Base-by-base conservation (phyloP, 2,329 filamentous ascomycete genomes). In the Aspergillus sp. region DNA sequence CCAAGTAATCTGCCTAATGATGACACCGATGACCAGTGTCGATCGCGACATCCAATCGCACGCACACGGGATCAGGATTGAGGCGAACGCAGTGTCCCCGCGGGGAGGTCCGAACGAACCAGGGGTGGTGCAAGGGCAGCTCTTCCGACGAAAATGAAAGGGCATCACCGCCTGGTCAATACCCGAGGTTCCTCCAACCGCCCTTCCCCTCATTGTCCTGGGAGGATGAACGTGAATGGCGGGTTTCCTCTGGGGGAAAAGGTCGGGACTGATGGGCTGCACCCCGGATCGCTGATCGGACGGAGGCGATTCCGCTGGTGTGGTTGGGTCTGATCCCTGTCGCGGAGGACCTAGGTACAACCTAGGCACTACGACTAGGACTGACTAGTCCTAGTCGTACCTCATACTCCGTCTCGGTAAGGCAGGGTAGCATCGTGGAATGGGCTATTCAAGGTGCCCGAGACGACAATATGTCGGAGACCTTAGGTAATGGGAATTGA, bases 401-500 rank as follows among this genome's bases (percentile, higher is more conserved):
- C 22, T 22, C 5, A 22, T 22, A 7, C 22, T 22, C 22, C 22
- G 22, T 22, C 22, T 22, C 22, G 22, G 22, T 7, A 4, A 22
- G 22, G 22, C 7, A 22, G 22, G 22, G 22, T 22, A 22, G 22
- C 22, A 22, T 22, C 22, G 22, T 22, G 22, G 22, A 22, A 4
- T 22, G 22, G 22, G 2, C 22, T 22, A 7, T 22, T 22, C 22
- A 7, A 22, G 22, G 22, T 4, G 22, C 22, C 41, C 40, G 9
- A 26, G 44, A 57, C 45, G 51, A 52, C 50, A 47, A 50, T 48
- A 35, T 47, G 45, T 36, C 51, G 47, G 50, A 43, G 14, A 50
- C 26, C 40, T 60, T 60, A 60, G 53, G 57, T 60, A 59, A 60
- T 58, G 53, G 54, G 57, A 61, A 55, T 55, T 56, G 50, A 60